Evolutionary conservation across 352 stramenopile genomes (phyloP), one percentile per base, ranked within the genome.

Genomic region (Phytophthora pluvialis): DNA sequence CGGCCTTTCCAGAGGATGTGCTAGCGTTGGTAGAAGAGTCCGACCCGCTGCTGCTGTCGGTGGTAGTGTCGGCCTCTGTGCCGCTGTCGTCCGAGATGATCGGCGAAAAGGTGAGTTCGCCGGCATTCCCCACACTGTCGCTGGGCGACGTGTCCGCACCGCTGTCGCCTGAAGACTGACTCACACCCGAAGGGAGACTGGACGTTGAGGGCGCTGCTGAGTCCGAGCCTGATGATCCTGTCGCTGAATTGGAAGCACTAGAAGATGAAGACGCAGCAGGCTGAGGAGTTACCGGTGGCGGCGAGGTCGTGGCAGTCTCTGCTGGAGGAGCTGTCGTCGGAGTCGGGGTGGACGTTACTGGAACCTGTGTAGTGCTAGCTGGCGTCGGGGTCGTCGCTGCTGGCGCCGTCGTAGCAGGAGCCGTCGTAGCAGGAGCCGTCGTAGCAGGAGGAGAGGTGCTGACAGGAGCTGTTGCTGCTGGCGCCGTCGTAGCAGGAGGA

Each of bases 31-130:
- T 45, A 1, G 72, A 53, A 1, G 72, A 53, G 4, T 67, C 55
- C 15, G 38, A 66, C 0, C 33, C 26, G 13, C n/a, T 67, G 40
- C 45, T 47, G 25, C 32, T 51, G 18, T 46, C 61, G 35, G 45
- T 39, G 28, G 26, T 54, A 15, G 46, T 53, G 10, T 67, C 40
- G 0, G 45, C 46, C 13, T 53, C 36, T 2, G 42, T 60, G 25
- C 69, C 40, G 29, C 52, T 58, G 2, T 65, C 64, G 44, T 73
- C 70, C 9, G 66, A 59, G 0, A 47, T 57, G 52, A 81, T 86
- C 38, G 67, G 78, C 2, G 70, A 65, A 5, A 87, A 48, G n/a
- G 70, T 77, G 13, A 76, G 64, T 13, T 60, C 43, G 16, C 68
- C 62, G 2, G 64, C 36, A 0, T 60, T 38, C 12, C 50, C 49